Evolutionary conservation across 805 yeast genomes (phyloP).

Genomic region (Wickerhamomyces hampshirensis): DNA sequence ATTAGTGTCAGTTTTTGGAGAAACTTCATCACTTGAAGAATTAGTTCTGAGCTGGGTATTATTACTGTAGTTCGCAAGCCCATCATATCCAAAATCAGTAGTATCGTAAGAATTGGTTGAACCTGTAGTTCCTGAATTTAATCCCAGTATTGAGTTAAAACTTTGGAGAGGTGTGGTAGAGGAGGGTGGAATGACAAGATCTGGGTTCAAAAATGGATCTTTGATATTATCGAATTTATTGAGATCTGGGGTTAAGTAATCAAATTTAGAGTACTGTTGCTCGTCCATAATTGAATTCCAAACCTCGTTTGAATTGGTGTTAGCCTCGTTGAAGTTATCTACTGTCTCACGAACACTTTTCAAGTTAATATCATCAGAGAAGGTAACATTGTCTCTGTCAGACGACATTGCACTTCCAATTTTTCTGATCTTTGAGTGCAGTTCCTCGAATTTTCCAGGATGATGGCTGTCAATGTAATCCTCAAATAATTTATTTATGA

Average conservation of each 20-base stretch:
- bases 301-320: constrained; percentile 5
- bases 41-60: no score
- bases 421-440: constrained; percentile 5
- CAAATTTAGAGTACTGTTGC: constrained; percentile 23
- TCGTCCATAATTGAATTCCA: constrained; percentile 25
- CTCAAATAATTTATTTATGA: constrained; percentile 18
- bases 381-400: no score
- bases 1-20: constrained; percentile 16
- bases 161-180: constrained; percentile 9
- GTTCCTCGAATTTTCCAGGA: constrained; percentile 16
- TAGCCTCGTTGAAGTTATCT: neutral
- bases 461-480: constrained; percentile 16
- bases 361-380: constrained; percentile 5
- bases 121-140: no score
- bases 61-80: constrained; percentile 1
- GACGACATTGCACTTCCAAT: constrained; percentile 1
- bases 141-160: constrained; percentile 3
- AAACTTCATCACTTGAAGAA: constrained; percentile 15
- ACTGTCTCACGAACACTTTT: neutral
- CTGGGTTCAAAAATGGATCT: constrained; percentile 22
- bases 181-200: neutral
- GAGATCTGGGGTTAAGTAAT: constrained; percentile 25
- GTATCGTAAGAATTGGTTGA: no score
- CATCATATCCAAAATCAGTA: no score
- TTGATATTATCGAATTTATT: constrained; percentile 14